Evolutionary conservation across 106 monocot genomes (phyloP), one percentile per base, ranked within the genome.

Genomic region (Apostasia ramifera): DNA sequence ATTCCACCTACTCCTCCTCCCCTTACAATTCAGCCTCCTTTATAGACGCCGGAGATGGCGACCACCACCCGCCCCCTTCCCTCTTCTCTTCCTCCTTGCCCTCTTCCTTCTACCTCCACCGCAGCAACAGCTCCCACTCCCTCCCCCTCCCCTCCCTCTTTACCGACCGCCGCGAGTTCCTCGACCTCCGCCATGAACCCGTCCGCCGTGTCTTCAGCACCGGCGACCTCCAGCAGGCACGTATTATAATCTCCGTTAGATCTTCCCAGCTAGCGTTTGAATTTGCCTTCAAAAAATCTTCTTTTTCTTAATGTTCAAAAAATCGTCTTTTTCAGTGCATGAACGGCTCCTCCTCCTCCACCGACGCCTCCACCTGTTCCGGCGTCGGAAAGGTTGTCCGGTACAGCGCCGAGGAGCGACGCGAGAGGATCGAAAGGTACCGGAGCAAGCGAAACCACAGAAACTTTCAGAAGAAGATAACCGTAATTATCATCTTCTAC

Each of bases 391-490:
- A 60, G 49, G 86, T 93, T 1, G 89, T 83, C 1, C 76, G 94
- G 11, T 88, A 88, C 79, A 91, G 70, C 50, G 83, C 91, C 1
- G 94, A 94, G 57, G 91, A 94, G 79, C 71, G 94, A 26, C 85
- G 77, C 77, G 87, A 88, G 72, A 81, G 79, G 75, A 85, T 94
- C 52, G 87, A 91, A 55, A 72, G 85, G 72, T 94, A 94, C 56
- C 74, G 88, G 10, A 85, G 47, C 81, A 94, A 94, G 79, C 78
- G 94, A 1, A 80, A 83, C 60, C 91, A 88, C 13, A 76, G 94
- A 44, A 94, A 94, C 47, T 94, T 94, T 70, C 94, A 94, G 42
- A 94, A 91, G 73, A 94, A 91, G 69, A 88, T 94, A 74, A 94
- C 85, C 41, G 94, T 94, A 86, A 37, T 2, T 1, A 1, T 49